phyloP scores from a whole-genome alignment of 306 rosid genomes.

The Chamaecrista fasciculata region DNA sequence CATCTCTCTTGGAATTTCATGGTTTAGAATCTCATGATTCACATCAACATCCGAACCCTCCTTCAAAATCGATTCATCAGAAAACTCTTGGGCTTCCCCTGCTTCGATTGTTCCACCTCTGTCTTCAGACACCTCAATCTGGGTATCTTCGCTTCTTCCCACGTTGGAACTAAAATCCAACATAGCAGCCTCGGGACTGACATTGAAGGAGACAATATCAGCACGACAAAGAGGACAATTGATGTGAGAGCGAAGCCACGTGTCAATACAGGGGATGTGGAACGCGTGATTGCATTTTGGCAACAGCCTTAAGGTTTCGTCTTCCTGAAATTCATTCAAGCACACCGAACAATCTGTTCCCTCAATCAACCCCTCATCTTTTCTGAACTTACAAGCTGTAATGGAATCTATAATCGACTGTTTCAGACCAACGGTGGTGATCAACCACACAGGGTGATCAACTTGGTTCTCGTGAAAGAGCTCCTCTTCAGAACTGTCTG shows the following conservation, averaged over 20 bases:
- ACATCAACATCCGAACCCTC: background rate
- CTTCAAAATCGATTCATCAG: background rate
- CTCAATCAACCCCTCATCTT: slow-evolving; percentile 59
- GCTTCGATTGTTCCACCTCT: slow-evolving; percentile 30
- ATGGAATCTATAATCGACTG: slow-evolving; percentile 69
- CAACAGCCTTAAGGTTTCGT: slow-evolving; percentile 51
- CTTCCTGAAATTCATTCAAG: slow-evolving; percentile 60
- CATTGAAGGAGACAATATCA: slow-evolving; percentile 31
- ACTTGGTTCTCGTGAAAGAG: slow-evolving; percentile 46
- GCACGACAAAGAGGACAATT: slow-evolving; percentile 80
- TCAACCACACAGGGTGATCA: slow-evolving; percentile 72
- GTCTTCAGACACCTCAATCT: slow-evolving; percentile 32
- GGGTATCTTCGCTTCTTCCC: slow-evolving; percentile 36
- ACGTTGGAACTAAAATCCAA: slow-evolving; percentile 18
- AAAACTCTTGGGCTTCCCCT: slow-evolving; percentile 24
- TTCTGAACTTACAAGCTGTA: slow-evolving; percentile 46
- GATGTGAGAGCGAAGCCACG: slow-evolving; percentile 71
- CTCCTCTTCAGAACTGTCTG: slow-evolving; percentile 35
- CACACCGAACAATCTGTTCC: slow-evolving; percentile 75
- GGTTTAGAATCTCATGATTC: background rate
- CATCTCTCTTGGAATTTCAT: background rate
- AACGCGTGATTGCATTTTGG: slow-evolving; percentile 79
- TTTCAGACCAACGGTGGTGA: slow-evolving; percentile 60
- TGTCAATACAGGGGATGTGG: slow-evolving; percentile 62
- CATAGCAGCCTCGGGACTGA: slow-evolving; percentile 4